Evolutionary conservation across 2,329 filamentous ascomycete genomes (phyloP), one percentile per base, ranked within the genome.

Genomic region (Colletotrichum sp.): DNA sequence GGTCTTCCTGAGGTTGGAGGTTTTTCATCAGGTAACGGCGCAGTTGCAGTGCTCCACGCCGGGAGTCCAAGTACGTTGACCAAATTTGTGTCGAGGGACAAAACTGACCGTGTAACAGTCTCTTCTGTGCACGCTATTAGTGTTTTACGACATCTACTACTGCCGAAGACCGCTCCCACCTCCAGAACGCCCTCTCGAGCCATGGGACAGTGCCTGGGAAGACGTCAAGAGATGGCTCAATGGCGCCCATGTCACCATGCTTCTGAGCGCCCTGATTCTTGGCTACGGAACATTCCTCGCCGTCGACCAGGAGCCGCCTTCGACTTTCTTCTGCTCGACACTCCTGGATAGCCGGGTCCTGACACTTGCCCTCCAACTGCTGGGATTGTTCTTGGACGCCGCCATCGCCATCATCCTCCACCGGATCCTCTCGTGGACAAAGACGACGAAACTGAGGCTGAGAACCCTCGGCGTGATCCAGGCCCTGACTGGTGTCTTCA

Each of bases 311-410:
- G 82, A 83, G 5, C 79, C 81, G 22, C 82, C 79, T n/a, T 91
- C 90, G 15, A 90, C 88, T 0, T 90, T 88, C 73, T 86, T 90
- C 72, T 92, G 90, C 78, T 88, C 89, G 22, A 77, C 83, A 6
- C 78, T 84, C 5, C 76, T 85, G 16, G 89, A 90, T 70, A 85
- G 82, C 67, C 81, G 81, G 5, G 79, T 81, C 6, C 80, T 80
- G 22, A 81, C 87, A 2, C 77, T 88, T 1, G 76, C 83, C n/a
- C 78, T 88, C 8, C 90, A 91, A 76, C 83, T 85, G 64, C 22
- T 85, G 2, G 88, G 88, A 0, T 80, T 91, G 22, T 74, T 86
- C 26, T 81, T 90, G 7, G 90, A 92, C 77, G 85, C 86, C 8
- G 72, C 81, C 52, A 87, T 90, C 68, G 79, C 88, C 24, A 79